phyloP scores from a whole-genome alignment of 139 green algal species.

The Deuterostichococcus epilithicus region DNA sequence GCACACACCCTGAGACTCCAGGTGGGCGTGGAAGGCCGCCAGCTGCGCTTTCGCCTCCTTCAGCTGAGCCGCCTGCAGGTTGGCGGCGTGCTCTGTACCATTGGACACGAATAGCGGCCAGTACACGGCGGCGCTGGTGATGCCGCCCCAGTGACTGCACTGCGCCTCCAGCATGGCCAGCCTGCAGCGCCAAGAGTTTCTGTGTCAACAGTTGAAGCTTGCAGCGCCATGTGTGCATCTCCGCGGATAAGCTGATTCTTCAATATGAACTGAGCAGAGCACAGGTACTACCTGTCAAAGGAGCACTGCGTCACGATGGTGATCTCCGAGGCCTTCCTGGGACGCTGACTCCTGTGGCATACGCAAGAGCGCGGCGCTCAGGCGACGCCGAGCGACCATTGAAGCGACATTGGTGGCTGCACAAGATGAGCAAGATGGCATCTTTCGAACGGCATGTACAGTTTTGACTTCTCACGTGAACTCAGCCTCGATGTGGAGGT shows the following conservation, averaged over 20 bases:
- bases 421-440: no score
- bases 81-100: slow-evolving; percentile 11
- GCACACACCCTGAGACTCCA: slow-evolving; percentile 27
- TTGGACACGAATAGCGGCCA: slow-evolving; percentile 30
- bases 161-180: slow-evolving; percentile 51
- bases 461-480: background rate
- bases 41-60: slow-evolving; percentile 18
- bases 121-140: slow-evolving; percentile 51
- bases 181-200: slow-evolving; percentile 3
- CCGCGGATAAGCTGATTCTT: background rate
- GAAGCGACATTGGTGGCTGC: no score
- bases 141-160: slow-evolving; percentile 45
- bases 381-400: no score
- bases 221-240: background rate
- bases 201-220: background rate
- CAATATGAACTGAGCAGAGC: background rate
- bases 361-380: background rate
- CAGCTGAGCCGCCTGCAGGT: slow-evolving; percentile 28
- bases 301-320: slow-evolving; percentile 27
- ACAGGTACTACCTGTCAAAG: slow-evolving; percentile 11
- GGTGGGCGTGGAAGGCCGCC: slow-evolving; percentile 29
- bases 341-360: background rate
- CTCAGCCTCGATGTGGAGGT: slow-evolving; percentile 6
- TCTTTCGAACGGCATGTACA: no score
- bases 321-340: background rate